Percentiles rank a stretch among this genome's conserved stretches.
Conservation (phyloP, 805 yeast genomes). For the Kuraishia piskuri region DNA sequence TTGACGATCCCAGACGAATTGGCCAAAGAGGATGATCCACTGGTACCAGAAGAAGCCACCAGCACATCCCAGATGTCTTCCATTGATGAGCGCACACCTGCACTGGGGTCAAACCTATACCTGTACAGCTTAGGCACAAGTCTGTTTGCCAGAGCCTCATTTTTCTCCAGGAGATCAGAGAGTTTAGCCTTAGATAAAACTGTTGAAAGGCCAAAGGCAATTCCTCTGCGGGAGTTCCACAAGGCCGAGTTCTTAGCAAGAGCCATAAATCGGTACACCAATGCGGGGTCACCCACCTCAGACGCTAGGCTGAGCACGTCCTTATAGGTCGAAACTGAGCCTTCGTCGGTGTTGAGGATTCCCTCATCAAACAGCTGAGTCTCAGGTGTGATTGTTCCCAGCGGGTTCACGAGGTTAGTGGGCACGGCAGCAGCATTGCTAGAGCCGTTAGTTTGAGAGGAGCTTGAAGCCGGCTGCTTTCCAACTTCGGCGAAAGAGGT, state of each 20-base stretch:
- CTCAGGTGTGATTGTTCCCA: conserved; percentile 67
- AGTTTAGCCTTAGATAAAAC: conserved; percentile 73
- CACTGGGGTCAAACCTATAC: conserved; percentile 78
- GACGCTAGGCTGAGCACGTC: conserved; percentile 84
- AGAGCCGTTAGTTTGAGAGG: conserved; percentile 21
- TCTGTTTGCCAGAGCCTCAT: conserved; percentile 43
- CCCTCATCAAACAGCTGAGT: conserved; percentile 86
- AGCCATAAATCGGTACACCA: conserved; percentile 92
- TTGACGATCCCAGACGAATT: conserved; percentile 46
- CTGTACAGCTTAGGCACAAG: conserved; percentile 79
- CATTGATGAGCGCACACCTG: conserved; percentile 74
- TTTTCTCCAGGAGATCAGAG: conserved; percentile 47
- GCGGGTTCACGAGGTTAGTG: background rate
- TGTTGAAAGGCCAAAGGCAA: conserved; percentile 88
- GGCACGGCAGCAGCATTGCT: background rate
- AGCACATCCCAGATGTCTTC: conserved; percentile 78
- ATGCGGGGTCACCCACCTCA: conserved; percentile 91
- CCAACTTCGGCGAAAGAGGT: conserved; percentile 71
- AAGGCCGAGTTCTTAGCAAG: conserved; percentile 78
- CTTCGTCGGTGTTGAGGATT: conserved; percentile 67
- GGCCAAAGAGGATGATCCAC: conserved; percentile 15
- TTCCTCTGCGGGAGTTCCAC: conserved; percentile 91
- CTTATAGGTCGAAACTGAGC: conserved; percentile 83
- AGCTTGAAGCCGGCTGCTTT: conserved; percentile 23
- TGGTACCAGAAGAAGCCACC: conserved; percentile 22